Evolutionary conservation across 495 filamentous ascomycete species (phyloP), one percentile per base, ranked within the genome.

Genomic region (Trichoderma orchidacearum): DNA sequence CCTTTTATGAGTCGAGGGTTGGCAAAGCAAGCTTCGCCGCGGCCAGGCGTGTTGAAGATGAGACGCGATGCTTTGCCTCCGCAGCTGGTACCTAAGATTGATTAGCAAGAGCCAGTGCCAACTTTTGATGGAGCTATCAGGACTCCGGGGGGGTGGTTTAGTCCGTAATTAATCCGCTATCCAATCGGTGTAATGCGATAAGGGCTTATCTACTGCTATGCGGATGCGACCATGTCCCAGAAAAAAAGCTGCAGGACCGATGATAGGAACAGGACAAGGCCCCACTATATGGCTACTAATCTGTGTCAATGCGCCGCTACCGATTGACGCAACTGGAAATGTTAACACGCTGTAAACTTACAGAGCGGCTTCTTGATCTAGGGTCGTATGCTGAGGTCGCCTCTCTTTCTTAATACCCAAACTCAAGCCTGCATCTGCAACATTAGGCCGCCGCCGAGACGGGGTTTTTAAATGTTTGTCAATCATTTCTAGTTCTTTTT

Each of bases 291-390:
- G n/a, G 15, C 36, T 18, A 21, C 41, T 48, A 48, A 48, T 48
- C 25, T 4, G 18, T 6, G 18, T 27, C 18, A 18, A 25, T 25
- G 32, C n/a, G n/a, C n/a, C n/a, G n/a, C n/a, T n/a, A n/a, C n/a
- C n/a, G n/a, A n/a, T 48, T 8, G 15, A 12, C n/a, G 41, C 7
- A 15, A 17, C 41, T 48, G 41, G 41, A 48, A 48, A 48, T 48
- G 41, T 48, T 48, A 48, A 48, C 41, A 48, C 41, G 41, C 41
- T 48, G 41, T 48, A 48, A 36, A 48, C 41, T 48, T 25, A 48
- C 36, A 41, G n/a, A 4, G 34, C 17, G 13, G n/a, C n/a, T n/a
- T n/a, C n/a, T n/a, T n/a, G n/a, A n/a, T 36, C 34, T 11, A 36
- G 34, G 21, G 36, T 18, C 21, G 36, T 18, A 21, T 9, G 15